Evolutionary conservation across 345 rosid species (phyloP), one percentile per base, ranked within the genome.

Genomic region (Moringa oleifera): DNA sequence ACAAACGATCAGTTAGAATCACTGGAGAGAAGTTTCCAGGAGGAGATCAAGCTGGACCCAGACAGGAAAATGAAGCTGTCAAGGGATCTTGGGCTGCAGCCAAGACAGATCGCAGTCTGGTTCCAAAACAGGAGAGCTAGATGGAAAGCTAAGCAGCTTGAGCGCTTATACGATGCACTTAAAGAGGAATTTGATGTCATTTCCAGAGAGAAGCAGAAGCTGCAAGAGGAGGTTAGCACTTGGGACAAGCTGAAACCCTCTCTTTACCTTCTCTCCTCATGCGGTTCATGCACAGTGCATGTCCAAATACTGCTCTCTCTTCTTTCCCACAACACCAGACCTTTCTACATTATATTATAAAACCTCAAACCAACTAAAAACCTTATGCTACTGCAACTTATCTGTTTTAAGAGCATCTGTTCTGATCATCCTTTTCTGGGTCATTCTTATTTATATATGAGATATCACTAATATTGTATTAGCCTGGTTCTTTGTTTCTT

Each of bases 31-130:
- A 80, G 90, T 73, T 93, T 93, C 62, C 91, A 83, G 37, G 97
- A 90, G 68, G 97, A 90, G 73, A 77, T 79, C 23, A 93, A 90
- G 82, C 72, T 93, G 51, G 91, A 86, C 21, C 87, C 96, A 7
- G 86, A 86, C 12, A 66, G 90, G 76, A 90, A 93, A 72, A 83
- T 86, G 87, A 85, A 77, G 80, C 83, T 93, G 54, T 84, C 97
- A 13, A 76, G 74, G 49, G 98, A 88, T 25, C 86, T 93, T 20
- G 90, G 98, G 51, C 86, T 90, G 12, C 91, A 88, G 65, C 97
- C 98, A 0, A 78, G 94, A 53, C 97, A 93, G 70, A 80, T 88
- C 36, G 91, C 96, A 1, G 89, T 90, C 49, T 93, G 98, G 98
- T 93, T 93, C 65, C 98, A 90, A 68, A 89, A 87, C 75, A 78